Percentiles rank a stretch among this genome's conserved stretches.
phyloP scores from a whole-genome alignment of 495 filamentous ascomycete species.

The Delitschia confertaspora region DNA sequence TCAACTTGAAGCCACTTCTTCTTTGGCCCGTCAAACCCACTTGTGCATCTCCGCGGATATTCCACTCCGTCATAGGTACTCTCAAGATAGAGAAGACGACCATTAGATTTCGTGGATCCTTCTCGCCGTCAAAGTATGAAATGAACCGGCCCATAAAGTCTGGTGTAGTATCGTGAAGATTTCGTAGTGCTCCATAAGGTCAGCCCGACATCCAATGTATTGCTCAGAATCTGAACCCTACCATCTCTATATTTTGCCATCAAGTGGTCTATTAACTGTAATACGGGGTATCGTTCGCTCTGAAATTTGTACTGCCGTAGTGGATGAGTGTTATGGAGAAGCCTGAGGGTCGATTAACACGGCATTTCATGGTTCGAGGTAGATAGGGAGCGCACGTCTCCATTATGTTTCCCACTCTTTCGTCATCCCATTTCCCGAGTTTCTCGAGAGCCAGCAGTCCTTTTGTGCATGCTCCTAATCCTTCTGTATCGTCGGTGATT shows the following conservation, averaged over 20 bases:
- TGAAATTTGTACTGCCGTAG: conserved; percentile 43
- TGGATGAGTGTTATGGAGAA: conserved; percentile 33
- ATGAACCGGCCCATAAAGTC: conserved; percentile 56
- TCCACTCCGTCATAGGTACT: conserved; percentile 67
- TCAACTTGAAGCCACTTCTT: conserved; percentile 28
- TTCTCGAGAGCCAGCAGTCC: conserved; percentile 34
- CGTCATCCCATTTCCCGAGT: conserved; percentile 35
- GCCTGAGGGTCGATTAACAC: conserved; percentile 13
- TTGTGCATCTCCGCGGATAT: conserved; percentile 54
- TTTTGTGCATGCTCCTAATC: conserved; percentile 31
- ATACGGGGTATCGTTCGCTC: conserved; percentile 56
- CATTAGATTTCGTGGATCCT: conserved; percentile 72
- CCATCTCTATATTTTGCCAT: conserved; percentile 56
- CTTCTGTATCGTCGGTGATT: conserved; percentile 33
- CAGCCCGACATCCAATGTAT: conserved; percentile 1
- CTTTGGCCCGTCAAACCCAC: conserved; percentile 33
- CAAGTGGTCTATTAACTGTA: conserved; percentile 55
- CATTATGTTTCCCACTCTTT: conserved; percentile 29
- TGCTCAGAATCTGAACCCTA: conserved; percentile 27
- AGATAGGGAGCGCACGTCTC: conserved; percentile 21
- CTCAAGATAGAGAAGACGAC: conserved; percentile 65
- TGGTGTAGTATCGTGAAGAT: conserved; percentile 25
- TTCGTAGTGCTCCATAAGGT: conserved; percentile 25
- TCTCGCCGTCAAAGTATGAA: conserved; percentile 63
- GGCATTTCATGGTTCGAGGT: background rate